Conservation (phyloP, 1,284 basidiomycete genomes). For the Tylopilus sp. region DNA sequence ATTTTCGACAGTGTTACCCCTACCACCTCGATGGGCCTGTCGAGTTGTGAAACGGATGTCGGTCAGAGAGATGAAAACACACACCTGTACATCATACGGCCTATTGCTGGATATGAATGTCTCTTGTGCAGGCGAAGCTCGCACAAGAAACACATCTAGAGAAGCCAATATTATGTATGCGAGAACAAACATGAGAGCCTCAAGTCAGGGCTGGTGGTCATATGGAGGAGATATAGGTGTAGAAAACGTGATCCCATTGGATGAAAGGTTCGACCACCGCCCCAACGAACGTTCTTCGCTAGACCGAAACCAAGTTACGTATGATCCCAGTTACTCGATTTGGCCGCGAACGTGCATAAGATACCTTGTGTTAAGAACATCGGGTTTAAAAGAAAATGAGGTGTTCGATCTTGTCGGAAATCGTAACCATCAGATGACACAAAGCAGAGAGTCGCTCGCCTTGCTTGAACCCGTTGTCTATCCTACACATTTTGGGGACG, state of each 20-base stretch:
- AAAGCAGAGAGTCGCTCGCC: background rate
- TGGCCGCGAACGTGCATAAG: conserved; percentile 36
- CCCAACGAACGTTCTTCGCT: conserved; percentile 38
- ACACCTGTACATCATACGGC: conserved; percentile 56
- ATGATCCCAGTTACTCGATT: conserved; percentile 28
- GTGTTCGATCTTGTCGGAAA: background rate
- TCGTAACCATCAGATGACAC: conserved; percentile 1
- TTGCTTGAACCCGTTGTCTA: conserved; percentile 3
- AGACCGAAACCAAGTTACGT: background rate
- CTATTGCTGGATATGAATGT: conserved; percentile 28
- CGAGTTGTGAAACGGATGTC: conserved; percentile 6
- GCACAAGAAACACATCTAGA: conserved; percentile 24
- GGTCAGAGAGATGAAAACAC: conserved; percentile 14
- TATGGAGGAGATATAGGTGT: background rate
- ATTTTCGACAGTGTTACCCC: conserved; percentile 75
- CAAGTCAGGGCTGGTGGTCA: background rate
- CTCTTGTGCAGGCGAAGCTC: conserved; percentile 42
- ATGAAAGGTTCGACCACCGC: conserved; percentile 21
- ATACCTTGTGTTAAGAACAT: background rate
- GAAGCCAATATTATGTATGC: conserved; percentile 19
- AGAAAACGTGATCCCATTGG: conserved; percentile 24
- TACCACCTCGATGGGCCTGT: conserved; percentile 78
- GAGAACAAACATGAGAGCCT: conserved; percentile 26
- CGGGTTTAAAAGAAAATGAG: background rate
- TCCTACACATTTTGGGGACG: conserved; percentile 9